These are phyloP conservation scores for Taxawa tesnikishii DNA, from an alignment of 2,329 filamentous ascomycete species.

Conservation along the genomic window DNA sequence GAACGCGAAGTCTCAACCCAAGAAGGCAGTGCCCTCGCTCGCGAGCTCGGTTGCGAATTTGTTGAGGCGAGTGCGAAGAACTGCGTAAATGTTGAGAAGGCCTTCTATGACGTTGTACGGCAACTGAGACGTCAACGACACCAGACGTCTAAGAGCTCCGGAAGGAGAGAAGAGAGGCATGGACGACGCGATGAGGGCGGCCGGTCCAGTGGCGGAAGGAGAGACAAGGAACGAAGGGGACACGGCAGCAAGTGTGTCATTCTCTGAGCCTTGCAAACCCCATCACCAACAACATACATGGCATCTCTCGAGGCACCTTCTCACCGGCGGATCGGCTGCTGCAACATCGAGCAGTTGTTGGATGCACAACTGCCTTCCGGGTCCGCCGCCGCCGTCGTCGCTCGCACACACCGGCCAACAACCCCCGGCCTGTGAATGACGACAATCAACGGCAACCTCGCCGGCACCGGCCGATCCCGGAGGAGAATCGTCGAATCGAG, in stretches of 20 bases:
- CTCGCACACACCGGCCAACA: too few species aligned
- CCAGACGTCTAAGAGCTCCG: conserved; percentile 1
- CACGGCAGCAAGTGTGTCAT: conserved; percentile 7
- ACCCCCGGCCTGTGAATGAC: too few species aligned
- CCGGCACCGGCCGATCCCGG: too few species aligned
- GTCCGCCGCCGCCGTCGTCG: too few species aligned
- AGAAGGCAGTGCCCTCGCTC: conserved; percentile 82
- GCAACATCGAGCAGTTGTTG: not conserved
- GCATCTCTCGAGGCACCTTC: not conserved
- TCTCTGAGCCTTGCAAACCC: conserved; percentile 6
- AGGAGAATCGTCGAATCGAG: too few species aligned
- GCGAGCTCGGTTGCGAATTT: conserved; percentile 89
- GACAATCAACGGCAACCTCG: too few species aligned
- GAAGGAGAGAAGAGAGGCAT: not conserved
- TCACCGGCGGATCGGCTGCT: not conserved
- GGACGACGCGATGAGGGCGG: not conserved
- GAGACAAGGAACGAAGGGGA: not conserved
- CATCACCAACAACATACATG: not conserved
- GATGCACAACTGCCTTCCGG: too few species aligned
- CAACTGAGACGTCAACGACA: conserved; percentile 69
- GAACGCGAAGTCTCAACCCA: conserved; percentile 95
- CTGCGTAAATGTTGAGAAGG: conserved; percentile 96
- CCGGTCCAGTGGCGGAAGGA: not conserved
- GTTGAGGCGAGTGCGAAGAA: conserved; percentile 96
- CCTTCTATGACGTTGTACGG: conserved; percentile 93